phyloP scores from a whole-genome alignment of 2,329 filamentous ascomycete genomes.

The Alternaria brassicae region DNA sequence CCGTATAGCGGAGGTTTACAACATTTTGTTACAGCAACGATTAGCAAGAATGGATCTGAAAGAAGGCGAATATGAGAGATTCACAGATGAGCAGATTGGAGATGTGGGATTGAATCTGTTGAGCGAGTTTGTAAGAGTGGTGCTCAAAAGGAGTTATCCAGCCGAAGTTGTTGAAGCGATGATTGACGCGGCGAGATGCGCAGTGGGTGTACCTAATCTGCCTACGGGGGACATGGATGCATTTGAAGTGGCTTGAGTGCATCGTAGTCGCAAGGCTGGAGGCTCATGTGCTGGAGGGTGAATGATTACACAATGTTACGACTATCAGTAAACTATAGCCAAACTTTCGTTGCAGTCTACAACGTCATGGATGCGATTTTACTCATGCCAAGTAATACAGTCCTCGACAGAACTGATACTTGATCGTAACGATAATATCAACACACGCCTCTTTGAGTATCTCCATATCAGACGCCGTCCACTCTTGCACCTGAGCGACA shows the following conservation, averaged over 20 bases:
- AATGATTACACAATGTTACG: neutral
- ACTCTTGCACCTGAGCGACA: neutral
- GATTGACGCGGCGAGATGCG: slow-evolving; percentile 37
- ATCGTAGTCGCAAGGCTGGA: neutral
- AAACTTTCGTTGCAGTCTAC: neutral
- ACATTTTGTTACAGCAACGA: slow-evolving; percentile 29
- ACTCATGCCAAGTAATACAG: neutral
- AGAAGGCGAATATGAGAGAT: slow-evolving; percentile 12
- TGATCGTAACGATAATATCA: neutral
- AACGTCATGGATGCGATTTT: neutral
- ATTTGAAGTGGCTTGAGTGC: slow-evolving; percentile 28
- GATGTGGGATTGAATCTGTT: slow-evolving; percentile 39
- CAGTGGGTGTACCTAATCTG: slow-evolving; percentile 35
- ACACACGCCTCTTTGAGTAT: neutral
- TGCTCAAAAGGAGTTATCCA: slow-evolving; percentile 32
- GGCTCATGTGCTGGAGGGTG: neutral
- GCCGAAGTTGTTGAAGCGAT: slow-evolving; percentile 38
- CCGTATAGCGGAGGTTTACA: slow-evolving; percentile 26
- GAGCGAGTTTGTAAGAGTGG: slow-evolving; percentile 43
- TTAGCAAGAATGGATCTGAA: slow-evolving; percentile 26
- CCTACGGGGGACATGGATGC: slow-evolving; percentile 43
- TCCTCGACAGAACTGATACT: neutral
- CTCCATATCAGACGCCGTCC: neutral
- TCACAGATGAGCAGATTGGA: slow-evolving; percentile 31
- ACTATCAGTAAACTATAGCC: neutral